Percentiles rank a stretch among this genome's conserved stretches.
phyloP scores from a whole-genome alignment of 768 basidiomycete genomes.

The Russula griseocarnosa region DNA sequence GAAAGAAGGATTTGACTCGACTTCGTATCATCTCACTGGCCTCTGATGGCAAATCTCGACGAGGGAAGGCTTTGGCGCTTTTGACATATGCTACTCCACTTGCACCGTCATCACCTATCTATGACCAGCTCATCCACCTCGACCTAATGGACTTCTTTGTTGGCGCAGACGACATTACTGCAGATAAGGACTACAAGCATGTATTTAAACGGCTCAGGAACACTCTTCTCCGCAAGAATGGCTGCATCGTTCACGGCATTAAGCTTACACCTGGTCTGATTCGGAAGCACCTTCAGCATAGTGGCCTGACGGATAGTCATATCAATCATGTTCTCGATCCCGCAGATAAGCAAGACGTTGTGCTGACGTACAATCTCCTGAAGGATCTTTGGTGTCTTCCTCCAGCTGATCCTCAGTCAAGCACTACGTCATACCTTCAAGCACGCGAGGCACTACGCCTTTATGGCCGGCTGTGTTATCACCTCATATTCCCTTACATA shows the following conservation, averaged over 20 bases:
- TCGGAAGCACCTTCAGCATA: neutral
- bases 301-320: neutral
- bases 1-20: too few relatives aligned
- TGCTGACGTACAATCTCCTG: neutral
- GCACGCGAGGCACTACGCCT: neutral
- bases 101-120: neutral
- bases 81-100: neutral
- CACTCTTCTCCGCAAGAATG: neutral
- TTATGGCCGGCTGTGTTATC: neutral
- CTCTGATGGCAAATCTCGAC: neutral
- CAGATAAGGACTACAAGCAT: constrained; percentile 14
- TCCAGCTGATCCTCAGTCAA: neutral
- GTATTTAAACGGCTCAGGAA: neutral
- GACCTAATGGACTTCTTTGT: neutral
- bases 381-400: constrained; percentile 1
- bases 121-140: neutral
- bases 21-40: neutral
- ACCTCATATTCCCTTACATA: neutral
- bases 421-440: neutral
- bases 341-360: constrained; percentile 9
- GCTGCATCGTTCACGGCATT: neutral
- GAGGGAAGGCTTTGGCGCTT: neutral
- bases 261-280: neutral
- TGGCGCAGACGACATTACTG: constrained; percentile 4
- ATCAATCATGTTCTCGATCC: neutral